Conservation (phyloP, 805 yeast genomes). For the Spathaspora sp. region DNA sequence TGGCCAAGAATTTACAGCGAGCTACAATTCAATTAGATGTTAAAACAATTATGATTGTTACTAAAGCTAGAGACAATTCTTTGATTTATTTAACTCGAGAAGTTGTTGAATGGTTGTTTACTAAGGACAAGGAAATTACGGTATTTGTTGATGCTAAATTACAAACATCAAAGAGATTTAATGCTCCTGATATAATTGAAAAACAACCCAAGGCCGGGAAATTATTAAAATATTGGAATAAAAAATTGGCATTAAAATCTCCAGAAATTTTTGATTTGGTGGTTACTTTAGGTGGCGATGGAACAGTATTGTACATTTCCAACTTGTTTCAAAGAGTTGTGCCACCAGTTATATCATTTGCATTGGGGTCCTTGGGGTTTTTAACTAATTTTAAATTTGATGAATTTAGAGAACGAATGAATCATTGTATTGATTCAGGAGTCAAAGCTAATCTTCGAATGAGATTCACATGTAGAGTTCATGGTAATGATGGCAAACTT, state of each 20-base stretch:
- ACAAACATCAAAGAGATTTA: constrained; percentile 59
- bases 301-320: constrained; percentile 42
- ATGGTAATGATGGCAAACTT: constrained; percentile 47
- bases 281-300: constrained; percentile 45
- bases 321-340: constrained; percentile 42
- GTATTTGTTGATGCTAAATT: constrained; percentile 77
- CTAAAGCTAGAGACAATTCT: constrained; percentile 86
- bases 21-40: constrained; percentile 72
- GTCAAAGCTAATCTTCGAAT: constrained; percentile 75
- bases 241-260: constrained; percentile 44
- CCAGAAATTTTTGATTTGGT: constrained; percentile 43
- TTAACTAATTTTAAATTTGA: constrained; percentile 79
- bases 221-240: constrained; percentile 66
- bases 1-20: constrained; percentile 66
- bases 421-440: constrained; percentile 61
- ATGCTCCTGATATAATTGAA: constrained; percentile 47
- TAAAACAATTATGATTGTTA: constrained; percentile 71
- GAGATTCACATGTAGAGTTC: constrained; percentile 82
- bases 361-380: constrained; percentile 42
- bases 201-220: constrained; percentile 44
- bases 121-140: constrained; percentile 28
- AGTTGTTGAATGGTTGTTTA: constrained; percentile 71
- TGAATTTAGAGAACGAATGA: constrained; percentile 58
- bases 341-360: constrained; percentile 45
- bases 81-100: constrained; percentile 73